Evolutionary conservation across 495 filamentous ascomycete genomes (phyloP).

Genomic region (Trichoderma virens): DNA sequence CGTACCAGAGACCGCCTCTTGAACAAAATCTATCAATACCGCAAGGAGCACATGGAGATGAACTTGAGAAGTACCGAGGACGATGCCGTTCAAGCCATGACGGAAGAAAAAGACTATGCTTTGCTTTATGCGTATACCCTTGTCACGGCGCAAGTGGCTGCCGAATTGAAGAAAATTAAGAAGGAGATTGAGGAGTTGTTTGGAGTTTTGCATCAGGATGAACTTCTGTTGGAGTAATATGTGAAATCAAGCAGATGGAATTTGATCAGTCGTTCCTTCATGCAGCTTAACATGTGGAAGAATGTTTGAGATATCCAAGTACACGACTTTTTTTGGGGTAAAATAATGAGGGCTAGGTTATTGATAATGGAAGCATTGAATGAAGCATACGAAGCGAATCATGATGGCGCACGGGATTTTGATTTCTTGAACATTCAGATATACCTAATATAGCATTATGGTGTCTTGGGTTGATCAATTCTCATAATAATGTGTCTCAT

Average conservation of each 20-base stretch:
- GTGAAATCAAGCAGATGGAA: background rate
- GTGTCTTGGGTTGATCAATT: background rate
- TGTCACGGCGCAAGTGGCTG: constrained; percentile 58
- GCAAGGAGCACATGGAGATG: constrained; percentile 53
- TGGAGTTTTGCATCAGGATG: constrained; percentile 68
- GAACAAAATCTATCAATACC: constrained; percentile 82
- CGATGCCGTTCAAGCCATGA: constrained; percentile 15
- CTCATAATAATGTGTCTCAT: background rate
- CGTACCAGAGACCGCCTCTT: constrained; percentile 74
- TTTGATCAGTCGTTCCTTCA: too few relatives aligned
- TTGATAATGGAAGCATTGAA: background rate
- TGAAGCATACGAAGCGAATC: background rate
- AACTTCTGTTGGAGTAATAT: constrained; percentile 53
- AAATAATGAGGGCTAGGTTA: background rate
- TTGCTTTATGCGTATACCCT: constrained; percentile 51
- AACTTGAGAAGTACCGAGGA: constrained; percentile 18
- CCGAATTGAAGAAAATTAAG: constrained; percentile 63
- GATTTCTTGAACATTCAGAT: background rate
- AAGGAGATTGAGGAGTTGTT: constrained; percentile 64
- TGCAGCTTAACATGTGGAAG: background rate
- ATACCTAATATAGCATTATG: background rate
- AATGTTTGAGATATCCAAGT: background rate
- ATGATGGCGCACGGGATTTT: background rate
- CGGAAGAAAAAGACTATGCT: constrained; percentile 45
- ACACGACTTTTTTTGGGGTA: background rate